Conservation (phyloP, 2,329 filamentous ascomycete species). For the Aspergillus transmontanensis region DNA sequence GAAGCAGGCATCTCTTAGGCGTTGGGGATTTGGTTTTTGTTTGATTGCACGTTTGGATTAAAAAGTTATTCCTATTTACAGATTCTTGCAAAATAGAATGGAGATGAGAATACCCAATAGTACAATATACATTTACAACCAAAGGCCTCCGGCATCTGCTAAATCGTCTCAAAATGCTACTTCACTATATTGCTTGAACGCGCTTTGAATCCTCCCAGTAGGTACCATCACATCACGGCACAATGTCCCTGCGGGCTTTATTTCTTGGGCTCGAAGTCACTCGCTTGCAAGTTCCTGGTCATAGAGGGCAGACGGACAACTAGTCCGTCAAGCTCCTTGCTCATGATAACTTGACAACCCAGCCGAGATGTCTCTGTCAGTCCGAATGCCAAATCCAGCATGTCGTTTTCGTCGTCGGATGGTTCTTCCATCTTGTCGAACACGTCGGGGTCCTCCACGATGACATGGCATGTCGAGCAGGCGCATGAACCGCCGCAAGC, state of each 20-base stretch:
- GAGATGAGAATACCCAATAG: conserved; percentile 33
- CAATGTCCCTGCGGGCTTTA: conserved; percentile 8
- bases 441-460: conserved; percentile 71
- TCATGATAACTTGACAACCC: conserved; percentile 92
- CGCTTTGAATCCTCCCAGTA: conserved; percentile 14
- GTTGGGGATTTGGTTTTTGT: conserved; percentile 29
- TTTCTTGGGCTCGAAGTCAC: conserved; percentile 70
- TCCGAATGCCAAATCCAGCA: conserved; percentile 88
- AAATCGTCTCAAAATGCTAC: neutral
- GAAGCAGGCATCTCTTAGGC: conserved; percentile 37
- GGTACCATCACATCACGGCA: neutral
- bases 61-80: conserved; percentile 30
- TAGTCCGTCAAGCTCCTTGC: conserved; percentile 82
- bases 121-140: conserved; percentile 17
- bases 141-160: conserved; percentile 13
- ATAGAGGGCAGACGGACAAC: conserved; percentile 84
- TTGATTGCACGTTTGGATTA: conserved; percentile 25
- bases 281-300: conserved; percentile 94
- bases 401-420: conserved; percentile 82
- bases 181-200: conserved; percentile 12
- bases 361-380: conserved; percentile 81
- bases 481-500: conserved; percentile 94
- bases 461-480: conserved; percentile 90
- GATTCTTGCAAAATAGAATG: conserved; percentile 26
- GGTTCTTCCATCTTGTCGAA: conserved; percentile 79